These are phyloP conservation scores for Naganishia liquefaciens DNA, from an alignment of 1,284 basidiomycete genomes.

Conservation along the genomic window DNA sequence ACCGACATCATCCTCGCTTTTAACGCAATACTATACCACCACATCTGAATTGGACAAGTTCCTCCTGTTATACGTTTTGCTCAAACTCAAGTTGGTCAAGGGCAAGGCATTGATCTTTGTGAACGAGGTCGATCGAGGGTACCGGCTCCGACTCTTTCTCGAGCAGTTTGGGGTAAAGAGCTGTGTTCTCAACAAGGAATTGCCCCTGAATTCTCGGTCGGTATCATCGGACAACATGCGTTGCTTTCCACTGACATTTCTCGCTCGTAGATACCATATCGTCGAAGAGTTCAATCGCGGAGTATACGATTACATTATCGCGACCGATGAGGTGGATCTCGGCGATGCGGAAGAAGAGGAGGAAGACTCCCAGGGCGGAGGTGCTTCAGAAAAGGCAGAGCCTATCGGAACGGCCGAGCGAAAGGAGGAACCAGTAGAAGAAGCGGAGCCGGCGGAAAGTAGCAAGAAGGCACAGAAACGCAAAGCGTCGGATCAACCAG, in stretches of 20 bases:
- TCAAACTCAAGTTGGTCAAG: slow-evolving; percentile 89
- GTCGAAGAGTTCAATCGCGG: slow-evolving; percentile 99
- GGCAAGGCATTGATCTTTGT: slow-evolving; percentile 98
- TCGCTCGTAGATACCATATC: slow-evolving; percentile 73
- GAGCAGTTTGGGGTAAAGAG: slow-evolving; percentile 97
- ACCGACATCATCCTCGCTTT: slow-evolving; percentile 65
- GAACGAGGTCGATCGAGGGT: slow-evolving; percentile 92
- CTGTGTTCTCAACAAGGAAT: slow-evolving; percentile 93
- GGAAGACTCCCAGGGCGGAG: slow-evolving; percentile 32
- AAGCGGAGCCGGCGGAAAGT: slow-evolving; percentile 38
- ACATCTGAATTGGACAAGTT: slow-evolving; percentile 96
- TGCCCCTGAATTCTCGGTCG: slow-evolving; percentile 87
- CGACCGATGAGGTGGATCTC: slow-evolving; percentile 78
- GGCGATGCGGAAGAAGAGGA: slow-evolving; percentile 55
- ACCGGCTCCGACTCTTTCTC: slow-evolving; percentile 92
- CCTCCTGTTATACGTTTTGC: slow-evolving; percentile 87
- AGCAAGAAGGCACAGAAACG: slow-evolving; percentile 54
- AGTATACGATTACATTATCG: slow-evolving; percentile 97
- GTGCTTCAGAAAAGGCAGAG: slow-evolving; percentile 20
- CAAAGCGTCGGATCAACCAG: slow-evolving; percentile 50
- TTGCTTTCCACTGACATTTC: background rate
- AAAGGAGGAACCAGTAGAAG: slow-evolving; percentile 37
- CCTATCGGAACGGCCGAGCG: slow-evolving; percentile 32
- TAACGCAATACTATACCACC: slow-evolving; percentile 80
- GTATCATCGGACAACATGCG: slow-evolving; percentile 28